phyloP scores from a whole-genome alignment of 2,329 filamentous ascomycete species.

The Ophiostoma triangulosporum region DNA sequence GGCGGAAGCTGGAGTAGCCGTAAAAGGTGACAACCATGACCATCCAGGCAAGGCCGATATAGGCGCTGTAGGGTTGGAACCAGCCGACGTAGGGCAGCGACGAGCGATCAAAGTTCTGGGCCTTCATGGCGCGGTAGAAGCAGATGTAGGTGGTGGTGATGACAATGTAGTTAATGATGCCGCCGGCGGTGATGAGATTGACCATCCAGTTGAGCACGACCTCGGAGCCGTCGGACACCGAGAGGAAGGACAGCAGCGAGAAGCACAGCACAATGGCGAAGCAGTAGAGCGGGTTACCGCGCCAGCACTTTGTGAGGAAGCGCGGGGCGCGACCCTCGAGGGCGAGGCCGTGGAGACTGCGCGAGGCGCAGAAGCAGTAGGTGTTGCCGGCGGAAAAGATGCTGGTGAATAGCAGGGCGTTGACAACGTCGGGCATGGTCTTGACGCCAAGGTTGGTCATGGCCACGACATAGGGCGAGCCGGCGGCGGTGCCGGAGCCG shows the following conservation, averaged over 20 bases:
- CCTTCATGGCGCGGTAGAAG: conserved; percentile 25
- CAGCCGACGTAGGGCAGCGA: conserved; percentile 25
- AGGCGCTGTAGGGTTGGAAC: conserved; percentile 27
- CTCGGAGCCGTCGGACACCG: conserved; percentile 22
- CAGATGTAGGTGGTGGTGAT: conserved; percentile 26
- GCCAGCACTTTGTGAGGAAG: conserved; percentile 22
- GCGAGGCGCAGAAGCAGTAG: conserved; percentile 35
- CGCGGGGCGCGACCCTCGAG: conserved; percentile 28
- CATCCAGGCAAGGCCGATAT: conserved; percentile 18
- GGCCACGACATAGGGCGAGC: conserved; percentile 56
- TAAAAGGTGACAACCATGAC: conserved; percentile 23
- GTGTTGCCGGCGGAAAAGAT: conserved; percentile 48
- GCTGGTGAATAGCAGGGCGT: conserved; percentile 44
- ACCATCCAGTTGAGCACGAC: conserved; percentile 30
- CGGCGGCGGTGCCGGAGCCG: conserved; percentile 29
- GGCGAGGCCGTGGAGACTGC: conserved; percentile 27
- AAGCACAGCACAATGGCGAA: conserved; percentile 24
- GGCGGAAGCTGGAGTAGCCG: conserved; percentile 38
- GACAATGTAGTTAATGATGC: conserved; percentile 30
- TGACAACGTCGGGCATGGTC: conserved; percentile 54
- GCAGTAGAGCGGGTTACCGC: conserved; percentile 28
- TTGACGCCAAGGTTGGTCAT: conserved; percentile 52
- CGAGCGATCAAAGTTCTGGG: conserved; percentile 22
- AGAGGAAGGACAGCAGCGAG: conserved; percentile 27
- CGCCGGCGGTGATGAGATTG: conserved; percentile 29